A percentile compares a stretch with the other conserved stretches of the same genome.
phyloP scores from a whole-genome alignment of 768 basidiomycete genomes.

The Pleurotus cornucopiae region DNA sequence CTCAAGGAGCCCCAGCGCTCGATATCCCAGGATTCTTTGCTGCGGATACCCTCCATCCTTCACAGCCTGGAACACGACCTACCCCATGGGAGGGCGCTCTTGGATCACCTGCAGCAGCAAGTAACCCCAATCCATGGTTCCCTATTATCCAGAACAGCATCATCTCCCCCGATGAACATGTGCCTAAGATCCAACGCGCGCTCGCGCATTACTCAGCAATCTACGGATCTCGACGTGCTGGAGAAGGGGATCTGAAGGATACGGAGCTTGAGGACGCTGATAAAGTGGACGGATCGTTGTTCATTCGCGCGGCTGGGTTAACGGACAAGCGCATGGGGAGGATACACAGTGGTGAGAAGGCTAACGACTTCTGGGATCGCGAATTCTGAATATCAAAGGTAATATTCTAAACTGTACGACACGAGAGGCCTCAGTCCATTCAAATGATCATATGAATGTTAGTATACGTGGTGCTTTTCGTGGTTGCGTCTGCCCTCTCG shows the following conservation, averaged over 20 bases:
- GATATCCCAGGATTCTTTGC: slow-evolving; percentile 47
- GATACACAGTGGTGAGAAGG: slow-evolving; percentile 21
- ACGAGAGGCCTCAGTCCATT: too few species aligned
- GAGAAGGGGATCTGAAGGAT: slow-evolving; percentile 16
- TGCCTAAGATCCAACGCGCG: slow-evolving; percentile 44
- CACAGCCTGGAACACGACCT: slow-evolving; percentile 16
- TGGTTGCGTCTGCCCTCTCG: too few species aligned
- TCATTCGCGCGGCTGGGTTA: slow-evolving; percentile 49
- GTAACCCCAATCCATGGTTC: slow-evolving; percentile 55
- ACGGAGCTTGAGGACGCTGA: slow-evolving; percentile 42
- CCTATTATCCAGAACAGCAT: slow-evolving; percentile 48
- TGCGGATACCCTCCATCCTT: slow-evolving; percentile 16
- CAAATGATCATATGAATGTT: too few species aligned
- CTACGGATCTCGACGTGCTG: slow-evolving; percentile 35
- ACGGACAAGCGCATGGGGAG: slow-evolving; percentile 33
- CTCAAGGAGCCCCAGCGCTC: slow-evolving; percentile 48
- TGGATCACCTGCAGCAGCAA: slow-evolving; percentile 25
- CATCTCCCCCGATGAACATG: slow-evolving; percentile 53
- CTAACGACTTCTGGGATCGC: slow-evolving; percentile 8
- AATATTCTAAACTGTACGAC: too few species aligned
- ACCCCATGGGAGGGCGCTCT: slow-evolving; percentile 19
- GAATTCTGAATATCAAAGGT: neutral
- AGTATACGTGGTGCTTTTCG: too few species aligned
- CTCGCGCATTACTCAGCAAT: slow-evolving; percentile 39
- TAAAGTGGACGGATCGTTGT: slow-evolving; percentile 52